These are phyloP conservation scores for Talaromyces wortmannii DNA, from an alignment of 495 filamentous ascomycete genomes.

Conservation along the genomic window DNA sequence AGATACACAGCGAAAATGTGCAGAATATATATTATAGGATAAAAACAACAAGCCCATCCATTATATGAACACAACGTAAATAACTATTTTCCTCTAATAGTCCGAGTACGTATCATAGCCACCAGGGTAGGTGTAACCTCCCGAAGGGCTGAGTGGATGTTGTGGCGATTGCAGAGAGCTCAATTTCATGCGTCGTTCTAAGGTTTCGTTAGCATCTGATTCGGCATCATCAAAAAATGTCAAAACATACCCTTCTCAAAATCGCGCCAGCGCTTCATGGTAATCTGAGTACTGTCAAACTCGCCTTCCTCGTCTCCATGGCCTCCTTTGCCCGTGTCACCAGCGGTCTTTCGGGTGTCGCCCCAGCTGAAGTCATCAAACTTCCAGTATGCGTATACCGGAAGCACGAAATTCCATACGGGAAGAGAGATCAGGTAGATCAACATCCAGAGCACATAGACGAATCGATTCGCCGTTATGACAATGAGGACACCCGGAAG, in stretches of 20 bases:
- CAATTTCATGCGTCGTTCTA: constrained; percentile 3
- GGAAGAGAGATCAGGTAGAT: constrained; percentile 92
- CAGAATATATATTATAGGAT: neutral
- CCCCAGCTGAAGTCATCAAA: constrained; percentile 99
- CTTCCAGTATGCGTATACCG: constrained; percentile 96
- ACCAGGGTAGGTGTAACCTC: constrained; percentile 13
- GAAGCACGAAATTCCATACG: constrained; percentile 96
- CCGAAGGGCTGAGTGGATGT: constrained; percentile 7
- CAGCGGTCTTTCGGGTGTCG: constrained; percentile 92
- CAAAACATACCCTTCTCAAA: constrained; percentile 69
- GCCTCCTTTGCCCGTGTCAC: constrained; percentile 69
- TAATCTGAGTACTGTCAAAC: constrained; percentile 96
- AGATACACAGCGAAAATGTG: neutral
- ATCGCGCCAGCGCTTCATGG: constrained; percentile 96
- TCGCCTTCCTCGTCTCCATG: constrained; percentile 88
- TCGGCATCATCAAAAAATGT: neutral
- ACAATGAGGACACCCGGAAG: constrained; percentile 90
- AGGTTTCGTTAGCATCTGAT: neutral
- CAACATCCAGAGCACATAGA: constrained; percentile 94
- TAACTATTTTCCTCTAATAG: constrained; percentile 13
- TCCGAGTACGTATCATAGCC: constrained; percentile 24
- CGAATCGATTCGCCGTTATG: constrained; percentile 88
- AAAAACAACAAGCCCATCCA: neutral
- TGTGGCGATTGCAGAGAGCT: constrained; percentile 7
- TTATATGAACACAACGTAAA: neutral